phyloP scores from a whole-genome alignment of 257 asterid genomes.

The Coffea canephora region DNA sequence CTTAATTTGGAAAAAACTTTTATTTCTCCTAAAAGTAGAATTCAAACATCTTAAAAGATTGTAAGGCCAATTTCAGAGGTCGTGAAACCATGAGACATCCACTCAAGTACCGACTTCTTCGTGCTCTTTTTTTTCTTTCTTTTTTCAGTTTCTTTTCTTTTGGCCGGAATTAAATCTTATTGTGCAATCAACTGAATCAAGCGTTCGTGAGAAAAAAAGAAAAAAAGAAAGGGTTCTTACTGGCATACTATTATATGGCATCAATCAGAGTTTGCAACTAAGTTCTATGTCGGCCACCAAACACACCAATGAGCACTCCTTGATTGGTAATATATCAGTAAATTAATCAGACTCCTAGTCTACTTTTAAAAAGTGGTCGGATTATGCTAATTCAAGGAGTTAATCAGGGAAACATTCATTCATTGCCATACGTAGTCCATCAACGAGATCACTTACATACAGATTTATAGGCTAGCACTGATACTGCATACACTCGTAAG shows the following conservation, averaged over 20 bases:
- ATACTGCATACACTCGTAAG: too few relatives aligned
- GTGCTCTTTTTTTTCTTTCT: neutral
- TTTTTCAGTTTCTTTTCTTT: too few relatives aligned
- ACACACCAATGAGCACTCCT: constrained; percentile 5
- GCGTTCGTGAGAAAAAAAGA: neutral
- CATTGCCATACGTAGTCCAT: neutral
- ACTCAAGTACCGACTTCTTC: neutral
- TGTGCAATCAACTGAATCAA: constrained; percentile 2
- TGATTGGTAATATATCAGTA: neutral
- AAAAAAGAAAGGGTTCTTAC: neutral
- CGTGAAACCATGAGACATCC: neutral
- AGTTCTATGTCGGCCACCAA: constrained; percentile 26
- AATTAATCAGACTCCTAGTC: neutral
- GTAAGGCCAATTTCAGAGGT: too few relatives aligned
- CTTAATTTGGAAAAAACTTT: too few relatives aligned
- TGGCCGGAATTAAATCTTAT: neutral
- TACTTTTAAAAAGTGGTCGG: constrained; percentile 8
- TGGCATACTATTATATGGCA: neutral
- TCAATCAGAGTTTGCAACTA: neutral
- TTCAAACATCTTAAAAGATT: too few relatives aligned
- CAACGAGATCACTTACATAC: too few relatives aligned
- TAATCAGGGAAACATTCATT: neutral
- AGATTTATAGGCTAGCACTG: too few relatives aligned
- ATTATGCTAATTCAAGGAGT: neutral
- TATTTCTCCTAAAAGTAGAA: too few relatives aligned